Evolutionary conservation across 1,284 basidiomycete species (phyloP).

Genomic region (Afroboletus lepidellus): DNA sequence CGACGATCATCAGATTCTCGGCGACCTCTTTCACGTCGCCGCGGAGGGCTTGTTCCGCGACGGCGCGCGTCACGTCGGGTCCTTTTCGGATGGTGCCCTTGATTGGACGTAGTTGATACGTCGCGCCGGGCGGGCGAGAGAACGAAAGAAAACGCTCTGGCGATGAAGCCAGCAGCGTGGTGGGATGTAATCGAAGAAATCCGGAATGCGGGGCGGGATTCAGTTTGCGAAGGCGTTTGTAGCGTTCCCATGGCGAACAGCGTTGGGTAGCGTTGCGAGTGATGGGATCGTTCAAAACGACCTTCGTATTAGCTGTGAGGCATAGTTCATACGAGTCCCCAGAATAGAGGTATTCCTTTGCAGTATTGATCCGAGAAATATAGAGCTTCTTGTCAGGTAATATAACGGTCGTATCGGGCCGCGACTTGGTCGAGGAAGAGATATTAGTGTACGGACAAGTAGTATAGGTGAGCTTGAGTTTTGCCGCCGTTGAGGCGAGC

Average conservation of each 20-base stretch:
- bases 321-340: conserved; percentile 98
- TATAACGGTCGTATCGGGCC: conserved; percentile 35
- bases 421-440: conserved; percentile 26
- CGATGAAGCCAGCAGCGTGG: conserved; percentile 74
- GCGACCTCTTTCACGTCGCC: conserved; percentile 91
- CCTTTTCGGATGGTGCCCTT: conserved; percentile 86
- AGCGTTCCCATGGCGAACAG: conserved; percentile 69
- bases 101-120: conserved; percentile 90
- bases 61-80: conserved; percentile 57
- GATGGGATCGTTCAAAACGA: conserved; percentile 37
- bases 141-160: conserved; percentile 95
- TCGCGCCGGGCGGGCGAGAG: conserved; percentile 56
- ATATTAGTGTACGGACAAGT: conserved; percentile 19
- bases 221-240: conserved; percentile 64
- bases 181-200: conserved; percentile 72
- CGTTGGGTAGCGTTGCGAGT: conserved; percentile 30
- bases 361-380: conserved; percentile 68
- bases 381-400: conserved; percentile 64
- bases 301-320: conserved; percentile 76
- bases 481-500: conserved; percentile 44
- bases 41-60: conserved; percentile 63
- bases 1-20: conserved; percentile 99
- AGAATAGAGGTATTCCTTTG: conserved; percentile 74
- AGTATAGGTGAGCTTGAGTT: conserved; percentile 24
- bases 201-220: conserved; percentile 94